These are phyloP conservation scores for Cyphellophora europaea DNA, from an alignment of 2,329 filamentous ascomycete genomes.

Conservation along the genomic window DNA sequence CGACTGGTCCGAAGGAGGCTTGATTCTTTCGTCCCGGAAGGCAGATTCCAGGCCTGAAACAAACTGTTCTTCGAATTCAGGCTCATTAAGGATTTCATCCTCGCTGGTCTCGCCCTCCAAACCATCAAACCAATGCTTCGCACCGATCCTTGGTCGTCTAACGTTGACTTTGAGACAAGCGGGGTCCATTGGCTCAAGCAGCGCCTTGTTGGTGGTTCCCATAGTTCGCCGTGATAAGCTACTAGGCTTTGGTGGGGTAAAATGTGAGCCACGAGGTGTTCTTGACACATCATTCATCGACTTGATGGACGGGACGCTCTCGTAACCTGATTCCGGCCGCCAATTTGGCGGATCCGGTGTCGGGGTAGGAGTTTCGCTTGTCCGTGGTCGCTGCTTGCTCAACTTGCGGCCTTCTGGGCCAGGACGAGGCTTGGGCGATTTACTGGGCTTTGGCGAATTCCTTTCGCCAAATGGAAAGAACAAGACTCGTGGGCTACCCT, in stretches of 20 bases:
- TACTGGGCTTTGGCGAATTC: background rate
- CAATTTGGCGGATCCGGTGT: background rate
- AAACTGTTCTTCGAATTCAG: constrained; percentile 14
- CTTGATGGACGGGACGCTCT: background rate
- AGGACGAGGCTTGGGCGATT: background rate
- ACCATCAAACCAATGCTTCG: constrained; percentile 26
- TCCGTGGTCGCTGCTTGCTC: background rate
- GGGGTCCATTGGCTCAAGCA: constrained; percentile 3
- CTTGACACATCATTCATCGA: background rate
- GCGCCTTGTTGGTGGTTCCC: background rate
- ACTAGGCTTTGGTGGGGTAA: background rate
- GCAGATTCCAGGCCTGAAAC: constrained; percentile 15
- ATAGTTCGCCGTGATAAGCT: background rate
- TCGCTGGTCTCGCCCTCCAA: constrained; percentile 23
- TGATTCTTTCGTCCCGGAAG: constrained; percentile 10
- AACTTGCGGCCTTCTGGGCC: background rate
- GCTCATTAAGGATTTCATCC: constrained; percentile 20
- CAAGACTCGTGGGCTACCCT: constrained; percentile 16
- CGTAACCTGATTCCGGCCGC: background rate
- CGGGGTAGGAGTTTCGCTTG: background rate
- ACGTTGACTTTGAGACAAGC: constrained; percentile 15
- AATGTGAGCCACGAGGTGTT: background rate
- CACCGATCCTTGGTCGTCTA: constrained; percentile 15
- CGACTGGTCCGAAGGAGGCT: background rate
- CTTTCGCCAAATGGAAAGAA: background rate